Percentiles rank a stretch among this genome's conserved stretches.
Evolutionary conservation across 2,329 filamentous ascomycete genomes (phyloP).

Genomic region (Penicillium sp.): DNA sequence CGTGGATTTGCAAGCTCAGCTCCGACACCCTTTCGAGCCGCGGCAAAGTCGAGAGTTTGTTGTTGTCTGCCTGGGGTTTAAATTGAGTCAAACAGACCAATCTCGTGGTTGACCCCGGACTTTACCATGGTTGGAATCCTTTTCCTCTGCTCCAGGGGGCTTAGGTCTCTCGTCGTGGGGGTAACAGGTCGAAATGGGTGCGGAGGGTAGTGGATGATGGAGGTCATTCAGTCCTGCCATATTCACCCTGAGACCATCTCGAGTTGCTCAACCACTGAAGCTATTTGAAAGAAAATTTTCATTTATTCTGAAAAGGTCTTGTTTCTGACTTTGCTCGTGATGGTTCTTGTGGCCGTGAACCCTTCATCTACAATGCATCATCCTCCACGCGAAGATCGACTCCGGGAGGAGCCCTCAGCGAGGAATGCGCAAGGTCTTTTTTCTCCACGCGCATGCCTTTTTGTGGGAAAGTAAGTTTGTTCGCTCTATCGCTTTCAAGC

Average conservation of each 20-base stretch:
- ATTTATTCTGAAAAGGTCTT: too few species aligned
- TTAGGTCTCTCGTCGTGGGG: too few species aligned
- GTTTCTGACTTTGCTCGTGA: conserved; percentile 3
- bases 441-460: conserved; percentile 34
- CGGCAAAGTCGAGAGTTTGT: neutral
- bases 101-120: conserved; percentile 1
- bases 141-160: neutral
- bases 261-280: too few species aligned
- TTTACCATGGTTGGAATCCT: conserved; percentile 5
- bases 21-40: conserved; percentile 3
- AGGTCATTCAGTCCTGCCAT: too few species aligned
- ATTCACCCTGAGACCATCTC: too few species aligned
- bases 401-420: conserved; percentile 23
- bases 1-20: neutral
- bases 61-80: conserved; percentile 1
- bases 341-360: conserved; percentile 3
- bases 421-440: conserved; percentile 37
- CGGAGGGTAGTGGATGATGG: too few species aligned
- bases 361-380: conserved; percentile 6
- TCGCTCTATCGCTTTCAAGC: too few species aligned
- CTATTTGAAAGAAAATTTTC: too few species aligned
- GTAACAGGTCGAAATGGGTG: conserved; percentile 1
- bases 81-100: conserved; percentile 6
- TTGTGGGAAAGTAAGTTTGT: conserved; percentile 40
- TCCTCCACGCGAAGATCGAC: conserved; percentile 23